These are phyloP conservation scores for Tylopilus sp. DNA, from an alignment of 1,284 basidiomycete genomes.

Conservation along the genomic window DNA sequence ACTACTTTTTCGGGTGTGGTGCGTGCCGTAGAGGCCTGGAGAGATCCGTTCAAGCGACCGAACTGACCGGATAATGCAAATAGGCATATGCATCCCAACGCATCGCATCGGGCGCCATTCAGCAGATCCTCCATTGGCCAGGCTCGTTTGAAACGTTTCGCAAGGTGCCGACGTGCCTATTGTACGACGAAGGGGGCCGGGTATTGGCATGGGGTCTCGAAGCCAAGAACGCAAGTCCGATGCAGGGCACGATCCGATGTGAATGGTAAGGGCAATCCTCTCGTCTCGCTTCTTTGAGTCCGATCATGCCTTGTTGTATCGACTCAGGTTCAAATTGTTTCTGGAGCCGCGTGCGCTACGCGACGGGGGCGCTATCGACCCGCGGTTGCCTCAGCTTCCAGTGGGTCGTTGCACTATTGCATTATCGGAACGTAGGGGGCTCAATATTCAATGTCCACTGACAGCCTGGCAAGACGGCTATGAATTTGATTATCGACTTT, in stretches of 20 bases:
- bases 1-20: slow-evolving; percentile 81
- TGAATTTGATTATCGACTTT: slow-evolving; percentile 76
- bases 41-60: neutral
- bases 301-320: neutral
- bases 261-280: slow-evolving; percentile 49
- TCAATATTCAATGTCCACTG: neutral
- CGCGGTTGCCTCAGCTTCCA: slow-evolving; percentile 71
- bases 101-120: slow-evolving; percentile 67
- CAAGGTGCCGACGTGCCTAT: slow-evolving; percentile 74
- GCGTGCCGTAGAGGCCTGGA: slow-evolving; percentile 29
- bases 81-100: slow-evolving; percentile 78
- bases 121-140: slow-evolving; percentile 76
- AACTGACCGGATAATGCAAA: neutral
- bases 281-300: neutral
- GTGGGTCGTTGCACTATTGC: slow-evolving; percentile 38
- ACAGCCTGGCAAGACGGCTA: slow-evolving; percentile 66
- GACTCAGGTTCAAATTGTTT: slow-evolving; percentile 67
- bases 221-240: slow-evolving; percentile 68
- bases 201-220: slow-evolving; percentile 75
- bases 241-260: slow-evolving; percentile 61
- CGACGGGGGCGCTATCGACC: slow-evolving; percentile 61
- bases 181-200: slow-evolving; percentile 65
- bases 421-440: neutral
- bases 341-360: slow-evolving; percentile 71
- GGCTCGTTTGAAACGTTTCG: slow-evolving; percentile 74